Evolutionary conservation across 805 yeast species (phyloP), one percentile per base, ranked within the genome.

Genomic region (Sungouiozyma ichnusensis): DNA sequence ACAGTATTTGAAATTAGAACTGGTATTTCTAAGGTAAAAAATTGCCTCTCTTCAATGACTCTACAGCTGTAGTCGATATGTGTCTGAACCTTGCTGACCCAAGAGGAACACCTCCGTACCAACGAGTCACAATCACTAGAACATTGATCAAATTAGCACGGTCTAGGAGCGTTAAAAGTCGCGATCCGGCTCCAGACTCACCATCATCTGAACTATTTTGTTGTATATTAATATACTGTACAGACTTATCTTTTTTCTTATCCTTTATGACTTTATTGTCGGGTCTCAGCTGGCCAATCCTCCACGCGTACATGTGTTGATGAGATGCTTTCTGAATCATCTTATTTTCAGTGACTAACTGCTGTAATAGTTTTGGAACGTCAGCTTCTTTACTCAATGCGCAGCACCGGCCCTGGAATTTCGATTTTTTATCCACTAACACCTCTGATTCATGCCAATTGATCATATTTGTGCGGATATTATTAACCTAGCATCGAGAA

Each of bases 41-140:
- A 1, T 64, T 62, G 0, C 69, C 74, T 6, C 50, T 53, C 38
- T 60, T 58, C 34, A 79, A 51, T 33, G 79, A 73, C 43, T 76
- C 78, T 14, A 66, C 62, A 0, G 78, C 80, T 13, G 72, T 74
- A 19, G 71, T 67, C 38, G 76, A 69, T 4, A 85, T 83, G 49
- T 77, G 79, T 44, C 84, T 67, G 53, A 84, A 85, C 42, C 95
- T 60, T 18, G 76, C 70, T 3, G 85, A 70, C 0, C 94, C 94
- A 34, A 85, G 55, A 3, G 83, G 84, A 0, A 70, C 68, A 0
- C 94, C 94, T 1, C 90, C 90, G 54, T 81, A 81, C 94, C 94
- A 84, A 45, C 95, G 57, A 0, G 84, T 74, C 0, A 81, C 92
- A 20, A 84, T 77, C 1, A 84, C 71, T 15, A 84, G 51, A 0